Percentiles rank a stretch among this genome's conserved stretches.
Evolutionary conservation across 225 moss, liverwort and hornwort species (phyloP).

Genomic region (Neckera pumila): DNA sequence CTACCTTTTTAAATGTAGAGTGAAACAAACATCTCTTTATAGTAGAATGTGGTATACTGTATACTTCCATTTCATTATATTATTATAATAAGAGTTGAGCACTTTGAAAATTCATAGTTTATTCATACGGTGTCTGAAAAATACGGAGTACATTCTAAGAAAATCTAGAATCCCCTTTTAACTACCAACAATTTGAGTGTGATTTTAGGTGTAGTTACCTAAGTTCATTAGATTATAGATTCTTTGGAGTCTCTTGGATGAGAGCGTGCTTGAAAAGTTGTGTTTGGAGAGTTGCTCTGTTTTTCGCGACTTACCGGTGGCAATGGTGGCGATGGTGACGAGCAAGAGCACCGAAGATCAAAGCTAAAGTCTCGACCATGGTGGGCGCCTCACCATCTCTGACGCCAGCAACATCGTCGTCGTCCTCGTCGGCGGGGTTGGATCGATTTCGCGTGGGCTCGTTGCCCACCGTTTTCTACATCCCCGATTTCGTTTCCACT

Average conservation of each 20-base stretch:
- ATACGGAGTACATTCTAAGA: too few species aligned
- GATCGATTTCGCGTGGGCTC: conserved; percentile 42
- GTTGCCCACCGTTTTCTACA: conserved; percentile 55
- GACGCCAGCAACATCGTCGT: neutral
- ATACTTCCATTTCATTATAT: neutral
- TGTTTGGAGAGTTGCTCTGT: neutral
- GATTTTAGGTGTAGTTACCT: neutral
- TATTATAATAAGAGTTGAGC: neutral
- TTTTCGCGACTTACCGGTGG: neutral
- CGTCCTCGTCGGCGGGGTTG: neutral
- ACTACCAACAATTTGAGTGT: neutral
- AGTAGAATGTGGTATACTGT: neutral
- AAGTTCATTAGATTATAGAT: neutral
- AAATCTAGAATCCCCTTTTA: neutral
- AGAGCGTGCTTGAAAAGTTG: neutral
- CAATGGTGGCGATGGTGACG: neutral
- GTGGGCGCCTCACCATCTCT: neutral
- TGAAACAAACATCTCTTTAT: too few species aligned
- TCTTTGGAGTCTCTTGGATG: neutral
- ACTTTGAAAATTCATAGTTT: neutral
- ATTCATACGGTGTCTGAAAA: accelerated
- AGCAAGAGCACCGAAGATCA: neutral
- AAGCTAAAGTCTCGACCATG: neutral
- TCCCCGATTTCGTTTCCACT: conserved; percentile 47
- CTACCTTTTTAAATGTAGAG: neutral